phyloP scores from a whole-genome alignment of 2,329 filamentous ascomycete species.

The Magnaporthiopsis incrustans region DNA sequence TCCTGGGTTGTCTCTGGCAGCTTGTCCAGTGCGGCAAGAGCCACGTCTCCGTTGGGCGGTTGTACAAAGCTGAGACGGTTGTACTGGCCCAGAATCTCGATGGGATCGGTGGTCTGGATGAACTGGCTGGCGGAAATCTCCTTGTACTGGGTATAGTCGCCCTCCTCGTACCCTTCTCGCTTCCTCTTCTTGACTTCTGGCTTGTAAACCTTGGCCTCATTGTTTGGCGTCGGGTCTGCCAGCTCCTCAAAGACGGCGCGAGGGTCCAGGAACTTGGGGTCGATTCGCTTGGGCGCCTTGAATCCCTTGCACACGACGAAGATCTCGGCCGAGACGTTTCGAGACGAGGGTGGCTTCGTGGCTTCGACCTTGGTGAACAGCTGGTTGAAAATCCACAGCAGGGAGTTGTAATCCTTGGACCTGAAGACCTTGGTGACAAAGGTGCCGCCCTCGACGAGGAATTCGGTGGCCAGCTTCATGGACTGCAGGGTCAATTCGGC shows the following conservation, averaged over 20 bases:
- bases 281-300: conserved; percentile 89
- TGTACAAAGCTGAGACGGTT: conserved; percentile 82
- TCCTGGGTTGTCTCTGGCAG: conserved; percentile 81
- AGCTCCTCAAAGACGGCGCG: conserved; percentile 87
- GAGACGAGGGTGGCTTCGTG: conserved; percentile 90
- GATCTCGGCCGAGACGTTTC: conserved; percentile 96
- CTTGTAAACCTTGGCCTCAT: conserved; percentile 97
- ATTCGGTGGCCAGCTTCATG: conserved; percentile 90
- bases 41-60: conserved; percentile 72
- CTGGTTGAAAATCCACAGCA: conserved; percentile 97
- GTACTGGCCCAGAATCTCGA: conserved; percentile 77
- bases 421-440: conserved; percentile 98
- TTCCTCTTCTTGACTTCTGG: conserved; percentile 96
- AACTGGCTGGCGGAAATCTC: conserved; percentile 85
- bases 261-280: conserved; percentile 87
- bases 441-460: conserved; percentile 77
- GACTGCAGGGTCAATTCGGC: conserved; percentile 86
- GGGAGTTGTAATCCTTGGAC: conserved; percentile 91
- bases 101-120: conserved; percentile 87
- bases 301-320: conserved; percentile 95
- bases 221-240: conserved; percentile 78
- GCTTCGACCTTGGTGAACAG: conserved; percentile 92
- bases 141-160: conserved; percentile 87
- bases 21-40: conserved; percentile 75
- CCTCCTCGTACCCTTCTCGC: conserved; percentile 95